Percentiles rank a stretch among this genome's conserved stretches.
Conservation (phyloP, 352 stramenopile species). For the Phytophthora podocarpi region DNA sequence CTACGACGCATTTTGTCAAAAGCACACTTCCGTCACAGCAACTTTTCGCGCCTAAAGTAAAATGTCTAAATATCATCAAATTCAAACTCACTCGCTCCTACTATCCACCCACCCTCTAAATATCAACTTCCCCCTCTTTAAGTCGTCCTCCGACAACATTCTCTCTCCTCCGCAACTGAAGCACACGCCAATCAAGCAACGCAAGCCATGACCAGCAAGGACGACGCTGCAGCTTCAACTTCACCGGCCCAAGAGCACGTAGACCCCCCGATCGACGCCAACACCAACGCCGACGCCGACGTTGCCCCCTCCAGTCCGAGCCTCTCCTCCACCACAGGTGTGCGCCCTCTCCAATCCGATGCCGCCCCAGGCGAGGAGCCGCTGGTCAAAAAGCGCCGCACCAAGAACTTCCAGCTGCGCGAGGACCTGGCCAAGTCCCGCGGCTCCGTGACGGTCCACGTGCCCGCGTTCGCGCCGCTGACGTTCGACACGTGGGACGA, state of each 20-base stretch:
- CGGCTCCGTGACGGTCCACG: conserved; percentile 40
- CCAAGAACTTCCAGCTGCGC: conserved; percentile 83
- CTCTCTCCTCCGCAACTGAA: conserved; percentile 6
- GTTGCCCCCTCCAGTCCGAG: neutral
- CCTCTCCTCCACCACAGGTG: neutral
- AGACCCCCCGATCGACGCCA: too few relatives aligned
- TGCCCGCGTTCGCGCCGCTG: conserved; percentile 56
- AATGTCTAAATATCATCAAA: neutral
- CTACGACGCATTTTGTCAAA: too few relatives aligned
- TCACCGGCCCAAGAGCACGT: neutral
- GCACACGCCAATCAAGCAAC: conserved; percentile 4
- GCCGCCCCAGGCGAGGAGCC: conserved; percentile 9
- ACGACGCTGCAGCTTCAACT: neutral
- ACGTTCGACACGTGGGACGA: conserved; percentile 71
- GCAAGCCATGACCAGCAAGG: conserved; percentile 11
- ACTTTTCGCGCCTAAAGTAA: too few relatives aligned
- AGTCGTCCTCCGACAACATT: conserved; percentile 10
- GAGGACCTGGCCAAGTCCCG: conserved; percentile 72
- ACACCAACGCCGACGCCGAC: too few relatives aligned
- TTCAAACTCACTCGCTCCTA: neutral
- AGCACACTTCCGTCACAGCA: too few relatives aligned
- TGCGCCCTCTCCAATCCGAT: conserved; percentile 4
- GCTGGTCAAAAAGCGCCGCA: conserved; percentile 79
- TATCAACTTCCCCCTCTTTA: neutral
- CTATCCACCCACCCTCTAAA: neutral